Percentiles rank a stretch among this genome's conserved stretches.
Evolutionary conservation across 352 stramenopile species (phyloP).

Genomic region (Phytophthora nicotianae): DNA sequence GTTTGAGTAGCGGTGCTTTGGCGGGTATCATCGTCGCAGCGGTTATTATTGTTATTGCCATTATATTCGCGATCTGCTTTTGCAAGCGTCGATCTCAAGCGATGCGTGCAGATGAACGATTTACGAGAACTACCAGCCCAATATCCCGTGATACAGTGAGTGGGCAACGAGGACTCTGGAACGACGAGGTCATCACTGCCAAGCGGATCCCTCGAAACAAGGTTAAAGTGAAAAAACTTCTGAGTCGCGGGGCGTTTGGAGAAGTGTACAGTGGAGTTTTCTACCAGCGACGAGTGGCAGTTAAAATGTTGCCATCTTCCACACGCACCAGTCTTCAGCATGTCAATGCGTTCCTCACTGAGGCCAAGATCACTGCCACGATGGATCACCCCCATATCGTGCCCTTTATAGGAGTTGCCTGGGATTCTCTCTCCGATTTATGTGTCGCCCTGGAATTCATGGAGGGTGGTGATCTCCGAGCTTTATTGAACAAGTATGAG

Average conservation of each 20-base stretch:
- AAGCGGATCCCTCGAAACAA: slow-evolving; percentile 34
- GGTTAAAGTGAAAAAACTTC: slow-evolving; percentile 18
- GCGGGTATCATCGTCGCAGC: too few relatives aligned
- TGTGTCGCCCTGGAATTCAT: slow-evolving; percentile 52
- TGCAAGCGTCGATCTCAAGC: too few relatives aligned
- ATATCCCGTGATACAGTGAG: too few relatives aligned
- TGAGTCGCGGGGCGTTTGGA: slow-evolving; percentile 39
- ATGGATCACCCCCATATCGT: neutral
- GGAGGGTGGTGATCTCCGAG: slow-evolving; percentile 25
- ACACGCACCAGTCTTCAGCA: slow-evolving; percentile 21
- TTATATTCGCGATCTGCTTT: too few relatives aligned
- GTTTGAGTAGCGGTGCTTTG: neutral
- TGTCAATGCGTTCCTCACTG: slow-evolving; percentile 39
- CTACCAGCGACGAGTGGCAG: slow-evolving; percentile 28
- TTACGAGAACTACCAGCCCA: too few relatives aligned
- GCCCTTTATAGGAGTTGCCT: neutral
- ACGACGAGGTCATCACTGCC: slow-evolving; percentile 34
- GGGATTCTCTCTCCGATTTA: slow-evolving; percentile 23
- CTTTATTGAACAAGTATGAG: slow-evolving; percentile 10
- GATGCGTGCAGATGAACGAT: too few relatives aligned
- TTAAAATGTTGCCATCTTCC: slow-evolving; percentile 40
- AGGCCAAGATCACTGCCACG: slow-evolving; percentile 15
- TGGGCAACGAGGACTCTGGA: slow-evolving; percentile 17
- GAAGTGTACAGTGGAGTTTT: slow-evolving; percentile 43
- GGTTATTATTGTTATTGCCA: neutral